Percentiles rank a stretch among this genome's conserved stretches.
These are phyloP conservation scores for Seminavis robusta DNA, from an alignment of 108 stramenopile species.

Conservation along the genomic window DNA sequence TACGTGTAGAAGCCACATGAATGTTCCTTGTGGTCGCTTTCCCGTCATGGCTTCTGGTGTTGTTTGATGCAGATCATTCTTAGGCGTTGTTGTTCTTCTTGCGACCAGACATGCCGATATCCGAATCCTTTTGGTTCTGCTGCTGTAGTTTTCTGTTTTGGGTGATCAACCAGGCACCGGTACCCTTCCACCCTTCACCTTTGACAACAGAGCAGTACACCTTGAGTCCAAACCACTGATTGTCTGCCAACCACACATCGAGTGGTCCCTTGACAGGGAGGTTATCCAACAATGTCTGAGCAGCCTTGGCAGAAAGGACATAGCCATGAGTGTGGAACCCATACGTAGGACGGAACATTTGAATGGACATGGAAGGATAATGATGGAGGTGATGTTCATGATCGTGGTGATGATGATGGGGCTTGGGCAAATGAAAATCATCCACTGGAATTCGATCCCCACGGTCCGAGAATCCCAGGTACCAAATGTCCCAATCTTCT, in stretches of 20 bases:
- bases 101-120: too few species aligned
- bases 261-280: conserved; percentile 39
- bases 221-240: conserved; percentile 40
- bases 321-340: conserved; percentile 55
- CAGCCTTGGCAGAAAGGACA: conserved; percentile 21
- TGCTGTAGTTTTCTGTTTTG: too few species aligned
- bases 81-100: too few species aligned
- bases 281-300: conserved; percentile 11
- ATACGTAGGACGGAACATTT: conserved; percentile 36
- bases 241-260: conserved; percentile 57
- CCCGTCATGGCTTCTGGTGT: too few species aligned
- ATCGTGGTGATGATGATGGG: too few species aligned
- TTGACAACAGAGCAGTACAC: conserved; percentile 28
- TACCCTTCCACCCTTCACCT: conserved; percentile 29
- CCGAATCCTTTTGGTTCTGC: too few species aligned
- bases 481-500: conserved; percentile 34
- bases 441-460: conserved; percentile 32
- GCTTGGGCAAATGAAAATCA: too few species aligned
- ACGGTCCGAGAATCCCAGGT: conserved; percentile 45
- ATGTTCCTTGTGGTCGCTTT: too few species aligned
- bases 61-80: too few species aligned
- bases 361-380: too few species aligned
- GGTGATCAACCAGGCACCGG: conserved; percentile 6
- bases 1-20: too few species aligned
- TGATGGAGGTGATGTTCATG: too few species aligned